Percentiles rank a stretch among this genome's conserved stretches.
These are phyloP conservation scores for Solanum sejunctum DNA, from an alignment of 257 asterid species.

Conservation along the genomic window DNA sequence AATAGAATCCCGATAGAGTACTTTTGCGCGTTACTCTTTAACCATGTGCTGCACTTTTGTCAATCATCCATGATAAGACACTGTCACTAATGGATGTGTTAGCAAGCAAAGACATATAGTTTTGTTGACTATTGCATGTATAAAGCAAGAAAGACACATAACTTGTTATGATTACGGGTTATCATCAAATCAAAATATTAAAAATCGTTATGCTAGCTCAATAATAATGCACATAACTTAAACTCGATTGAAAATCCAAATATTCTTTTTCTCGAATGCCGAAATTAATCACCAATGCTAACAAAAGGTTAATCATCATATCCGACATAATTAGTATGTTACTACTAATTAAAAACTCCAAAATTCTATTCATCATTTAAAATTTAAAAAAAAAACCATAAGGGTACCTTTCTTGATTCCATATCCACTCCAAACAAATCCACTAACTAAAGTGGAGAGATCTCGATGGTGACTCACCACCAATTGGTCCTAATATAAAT, in stretches of 20 bases:
- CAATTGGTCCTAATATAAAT: slow-evolving; percentile 5
- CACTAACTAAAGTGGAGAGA: slow-evolving; percentile 24
- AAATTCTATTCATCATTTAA: background rate
- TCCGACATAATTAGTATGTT: background rate
- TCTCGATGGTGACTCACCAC: background rate
- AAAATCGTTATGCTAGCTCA: background rate
- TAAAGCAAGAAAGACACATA: background rate
- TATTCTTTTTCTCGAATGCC: background rate
- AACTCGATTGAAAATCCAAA: background rate
- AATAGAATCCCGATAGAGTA: background rate
- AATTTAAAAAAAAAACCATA: background rate
- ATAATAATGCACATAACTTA: background rate
- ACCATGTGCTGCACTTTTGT: background rate
- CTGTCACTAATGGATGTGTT: background rate
- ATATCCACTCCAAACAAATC: slow-evolving; percentile 15
- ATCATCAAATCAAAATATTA: background rate
- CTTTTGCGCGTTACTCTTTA: background rate
- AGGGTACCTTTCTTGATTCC: slow-evolving; percentile 13
- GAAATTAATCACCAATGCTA: background rate
- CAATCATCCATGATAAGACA: background rate
- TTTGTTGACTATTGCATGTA: background rate
- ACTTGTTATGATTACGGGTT: background rate
- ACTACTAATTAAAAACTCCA: background rate
- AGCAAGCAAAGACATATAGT: background rate
- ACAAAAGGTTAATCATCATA: slow-evolving; percentile 1